Evolutionary conservation across 257 asterid genomes (phyloP), one percentile per base, ranked within the genome.

Genomic region (Petunia secreta): DNA sequence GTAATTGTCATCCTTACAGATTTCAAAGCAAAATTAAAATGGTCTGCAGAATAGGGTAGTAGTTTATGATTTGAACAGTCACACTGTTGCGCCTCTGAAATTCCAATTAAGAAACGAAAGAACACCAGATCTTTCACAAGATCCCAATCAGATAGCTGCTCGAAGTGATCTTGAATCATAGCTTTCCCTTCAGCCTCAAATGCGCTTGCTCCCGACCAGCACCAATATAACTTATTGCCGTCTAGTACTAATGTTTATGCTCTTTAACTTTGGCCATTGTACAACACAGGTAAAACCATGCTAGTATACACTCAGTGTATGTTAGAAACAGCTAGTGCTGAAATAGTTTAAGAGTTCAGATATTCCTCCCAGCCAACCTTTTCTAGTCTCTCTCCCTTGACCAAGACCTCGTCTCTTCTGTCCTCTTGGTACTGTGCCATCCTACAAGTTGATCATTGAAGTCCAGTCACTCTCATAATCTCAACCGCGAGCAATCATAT

Each of bases 341-440:
- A 52, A 64, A 44, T 60, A 41, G 38, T 73, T 86, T 85, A 87
- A 14, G 91, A 87, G 38, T 89, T 89, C 82, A 87, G 85, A 90
- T 92, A 95, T 53, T 85, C 92, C 84, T 93, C 94, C 98, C 97
- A 95, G 46, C 98, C 99, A 80, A 65, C 88, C 50, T 85, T 84
- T 82, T 82, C 92, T 71, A 95, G 93, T 86, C 90, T 92, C 64
- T 90, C 90, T 8, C 85, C 98, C 88, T 93, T 93, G 3, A 79
- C 90, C 89, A 92, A 80, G 8, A 95, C 97, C 80, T 93, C 98
- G 2, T 92, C 98, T 83, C 93, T 83, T 82, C 94, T 86, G 88
- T 95, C 97, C 81, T 93, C 96, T 83, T 69, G 90, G 82, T 91
- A 95, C 82, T 95, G 99, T 2, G 94, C 94, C 94, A 95, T 90